Percentiles rank a stretch among this genome's conserved stretches.
Conservation (phyloP, 805 yeast species). For the Hanseniaspora lachancei region DNA sequence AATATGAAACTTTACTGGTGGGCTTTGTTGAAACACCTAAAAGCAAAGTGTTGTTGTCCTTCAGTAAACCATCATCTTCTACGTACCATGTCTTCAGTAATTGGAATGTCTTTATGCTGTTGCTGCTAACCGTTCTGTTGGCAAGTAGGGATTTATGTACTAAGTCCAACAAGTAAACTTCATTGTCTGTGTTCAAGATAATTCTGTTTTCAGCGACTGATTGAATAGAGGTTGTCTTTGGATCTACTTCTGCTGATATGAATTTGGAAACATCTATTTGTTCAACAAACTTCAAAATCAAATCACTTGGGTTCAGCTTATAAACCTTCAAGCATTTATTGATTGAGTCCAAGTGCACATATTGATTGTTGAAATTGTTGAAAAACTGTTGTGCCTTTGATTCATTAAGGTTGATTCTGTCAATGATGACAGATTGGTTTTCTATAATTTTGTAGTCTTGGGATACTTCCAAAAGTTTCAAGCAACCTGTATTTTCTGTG, state of each 20-base stretch:
- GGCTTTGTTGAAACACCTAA: conserved; percentile 24
- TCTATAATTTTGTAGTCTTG: conserved; percentile 18
- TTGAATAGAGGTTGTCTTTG: conserved; percentile 18
- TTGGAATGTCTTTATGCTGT: conserved; percentile 23
- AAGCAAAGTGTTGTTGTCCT: conserved; percentile 20
- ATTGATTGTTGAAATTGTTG: conserved; percentile 20
- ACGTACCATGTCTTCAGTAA: conserved; percentile 20
- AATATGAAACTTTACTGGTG: conserved; percentile 20
- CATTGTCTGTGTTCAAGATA: conserved; percentile 22
- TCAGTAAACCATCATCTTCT: conserved; percentile 4
- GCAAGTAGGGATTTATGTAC: conserved; percentile 21
- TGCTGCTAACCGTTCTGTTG: conserved; percentile 19
- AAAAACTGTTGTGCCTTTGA: conserved; percentile 20
- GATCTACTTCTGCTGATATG: conserved; percentile 2
- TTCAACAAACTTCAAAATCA: conserved; percentile 11
- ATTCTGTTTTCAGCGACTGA: conserved; percentile 24
- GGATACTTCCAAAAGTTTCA: conserved; percentile 15
- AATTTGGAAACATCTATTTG: conserved; percentile 22
- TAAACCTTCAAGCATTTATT: conserved; percentile 17
- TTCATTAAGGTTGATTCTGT: conserved; percentile 15
- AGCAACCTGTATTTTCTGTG: conserved; percentile 18
- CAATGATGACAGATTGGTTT: conserved; percentile 21
- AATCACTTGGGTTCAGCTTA: conserved; percentile 1
- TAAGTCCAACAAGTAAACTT: conserved; percentile 23
- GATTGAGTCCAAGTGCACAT: conserved; percentile 18